A percentile compares a stretch with the other conserved stretches of the same genome.
phyloP scores from a whole-genome alignment of 1,284 basidiomycete species.

The Coniophora puteana region DNA sequence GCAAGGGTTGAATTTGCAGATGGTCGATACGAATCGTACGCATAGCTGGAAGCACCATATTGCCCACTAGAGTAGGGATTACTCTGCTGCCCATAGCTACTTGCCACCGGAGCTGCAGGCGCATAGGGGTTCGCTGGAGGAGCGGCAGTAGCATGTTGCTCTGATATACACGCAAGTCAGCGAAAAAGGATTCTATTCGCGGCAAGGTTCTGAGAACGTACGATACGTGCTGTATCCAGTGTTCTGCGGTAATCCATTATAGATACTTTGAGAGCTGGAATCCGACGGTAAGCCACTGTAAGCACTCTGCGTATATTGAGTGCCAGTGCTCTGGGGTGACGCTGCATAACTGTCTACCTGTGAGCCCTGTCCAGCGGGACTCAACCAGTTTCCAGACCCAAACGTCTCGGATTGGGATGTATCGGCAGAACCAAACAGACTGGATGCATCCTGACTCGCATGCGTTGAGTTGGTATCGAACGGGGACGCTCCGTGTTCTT shows the following conservation, averaged over 20 bases:
- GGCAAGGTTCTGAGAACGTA: no score
- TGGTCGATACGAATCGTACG: conserved; percentile 18
- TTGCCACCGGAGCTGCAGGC: no score
- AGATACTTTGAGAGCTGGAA: conserved; percentile 24
- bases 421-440: conserved; percentile 22
- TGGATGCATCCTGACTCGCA: conserved; percentile 33
- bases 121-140: no score
- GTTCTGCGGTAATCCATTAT: no score
- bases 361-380: no score
- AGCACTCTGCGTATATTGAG: conserved; percentile 10
- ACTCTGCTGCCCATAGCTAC: conserved; percentile 19
- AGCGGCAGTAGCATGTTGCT: no score
- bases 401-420: no score
- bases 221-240: no score
- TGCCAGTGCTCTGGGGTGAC: conserved; percentile 15
- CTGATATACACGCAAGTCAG: no score
- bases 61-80: conserved; percentile 20
- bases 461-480: conserved; percentile 29
- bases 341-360: no score
- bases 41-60: conserved; percentile 10
- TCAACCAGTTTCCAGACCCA: no score
- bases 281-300: conserved; percentile 25
- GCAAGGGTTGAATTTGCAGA: conserved; percentile 9
- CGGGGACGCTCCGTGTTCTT: conserved; percentile 21
- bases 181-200: no score